These are phyloP conservation scores for Rhizophora mangle DNA, from an alignment of 345 rosid species.

Conservation along the genomic window DNA sequence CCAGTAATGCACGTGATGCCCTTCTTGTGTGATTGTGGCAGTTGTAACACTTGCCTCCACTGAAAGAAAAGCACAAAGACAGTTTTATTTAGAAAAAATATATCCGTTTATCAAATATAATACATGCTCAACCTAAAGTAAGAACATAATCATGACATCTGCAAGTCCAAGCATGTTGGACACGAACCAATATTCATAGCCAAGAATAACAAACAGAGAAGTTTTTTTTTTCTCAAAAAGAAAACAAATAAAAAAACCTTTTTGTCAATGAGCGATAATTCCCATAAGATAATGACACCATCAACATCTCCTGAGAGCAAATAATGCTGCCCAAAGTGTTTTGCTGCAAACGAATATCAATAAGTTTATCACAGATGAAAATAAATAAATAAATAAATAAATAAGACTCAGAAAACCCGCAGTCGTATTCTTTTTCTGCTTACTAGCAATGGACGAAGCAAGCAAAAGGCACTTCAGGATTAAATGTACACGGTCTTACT, in stretches of 20 bases:
- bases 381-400: not conserved
- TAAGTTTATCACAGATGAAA: not conserved
- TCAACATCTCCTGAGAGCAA: slow-evolving; percentile 85
- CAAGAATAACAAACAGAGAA: not conserved
- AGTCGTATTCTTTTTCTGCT: too few relatives aligned
- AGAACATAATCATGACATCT: not conserved
- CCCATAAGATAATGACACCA: slow-evolving; percentile 74
- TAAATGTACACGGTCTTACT: too few relatives aligned
- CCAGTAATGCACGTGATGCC: slow-evolving; percentile 82
- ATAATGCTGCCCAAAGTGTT: slow-evolving; percentile 53
- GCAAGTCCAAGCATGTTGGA: not conserved
- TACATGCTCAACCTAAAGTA: not conserved
- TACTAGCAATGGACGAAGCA: too few relatives aligned
- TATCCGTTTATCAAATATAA: not conserved
- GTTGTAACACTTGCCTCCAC: slow-evolving; percentile 70
- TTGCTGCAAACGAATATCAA: slow-evolving; percentile 38
- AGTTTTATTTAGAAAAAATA: not conserved
- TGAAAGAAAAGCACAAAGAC: slow-evolving; percentile 26
- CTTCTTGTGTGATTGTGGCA: slow-evolving; percentile 79
- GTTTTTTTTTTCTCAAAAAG: not conserved
- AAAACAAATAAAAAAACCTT: slow-evolving; percentile 37
- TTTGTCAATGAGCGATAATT: slow-evolving; percentile 45
- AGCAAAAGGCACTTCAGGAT: too few relatives aligned
- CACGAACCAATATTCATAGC: not conserved
- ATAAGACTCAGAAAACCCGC: too few relatives aligned